Evolutionary conservation across 495 filamentous ascomycete species (phyloP).

Genomic region (Penicillium malachiteum): DNA sequence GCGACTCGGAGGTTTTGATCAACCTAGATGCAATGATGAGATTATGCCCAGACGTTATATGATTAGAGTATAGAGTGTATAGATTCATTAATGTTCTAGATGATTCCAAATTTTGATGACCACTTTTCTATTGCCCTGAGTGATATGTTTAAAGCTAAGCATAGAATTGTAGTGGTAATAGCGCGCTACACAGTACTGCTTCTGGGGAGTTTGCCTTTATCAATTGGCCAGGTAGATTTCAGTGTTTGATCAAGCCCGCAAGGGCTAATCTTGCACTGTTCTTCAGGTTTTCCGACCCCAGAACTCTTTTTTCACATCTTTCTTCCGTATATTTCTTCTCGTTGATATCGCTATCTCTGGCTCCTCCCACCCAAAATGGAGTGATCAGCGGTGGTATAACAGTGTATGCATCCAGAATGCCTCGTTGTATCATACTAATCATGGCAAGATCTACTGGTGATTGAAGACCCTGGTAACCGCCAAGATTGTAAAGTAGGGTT

Average conservation of each 20-base stretch:
- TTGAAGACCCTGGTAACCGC: conserved; percentile 2
- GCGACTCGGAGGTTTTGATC: too few species aligned
- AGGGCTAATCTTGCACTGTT: neutral
- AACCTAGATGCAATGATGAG: too few species aligned
- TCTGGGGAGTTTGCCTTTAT: too few species aligned
- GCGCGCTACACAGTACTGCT: too few species aligned
- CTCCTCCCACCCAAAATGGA: neutral
- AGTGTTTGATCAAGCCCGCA: neutral
- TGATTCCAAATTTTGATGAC: too few species aligned
- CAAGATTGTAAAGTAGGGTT: conserved; percentile 9
- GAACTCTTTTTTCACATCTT: neutral
- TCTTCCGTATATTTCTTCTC: neutral
- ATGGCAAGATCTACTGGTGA: conserved; percentile 1
- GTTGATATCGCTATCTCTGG: neutral
- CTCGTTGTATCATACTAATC: neutral
- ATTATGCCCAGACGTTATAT: too few species aligned
- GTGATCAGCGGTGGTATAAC: neutral
- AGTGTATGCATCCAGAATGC: neutral
- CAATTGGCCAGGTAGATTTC: neutral
- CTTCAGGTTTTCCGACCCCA: neutral
- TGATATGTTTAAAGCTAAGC: too few species aligned
- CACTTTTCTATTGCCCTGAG: too few species aligned
- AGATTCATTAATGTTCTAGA: too few species aligned
- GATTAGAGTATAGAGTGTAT: too few species aligned
- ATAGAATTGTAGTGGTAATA: too few species aligned